Percentiles rank a stretch among this genome's conserved stretches.
These are phyloP conservation scores for Suhomyces sp. DNA, from an alignment of 805 yeast genomes.

Conservation along the genomic window DNA sequence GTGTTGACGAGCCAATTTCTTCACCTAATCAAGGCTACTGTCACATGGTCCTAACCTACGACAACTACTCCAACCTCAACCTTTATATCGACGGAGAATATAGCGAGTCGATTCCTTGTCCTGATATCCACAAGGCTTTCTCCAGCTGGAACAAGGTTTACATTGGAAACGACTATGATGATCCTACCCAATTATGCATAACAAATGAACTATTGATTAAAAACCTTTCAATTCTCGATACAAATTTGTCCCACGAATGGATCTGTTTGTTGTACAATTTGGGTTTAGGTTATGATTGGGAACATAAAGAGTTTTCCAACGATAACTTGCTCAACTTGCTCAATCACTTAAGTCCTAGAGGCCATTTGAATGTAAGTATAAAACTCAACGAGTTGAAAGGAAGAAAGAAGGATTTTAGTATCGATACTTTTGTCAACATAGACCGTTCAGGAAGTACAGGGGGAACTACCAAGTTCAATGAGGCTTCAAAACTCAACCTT, in stretches of 20 bases:
- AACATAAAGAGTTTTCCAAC: constrained; percentile 34
- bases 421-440: neutral
- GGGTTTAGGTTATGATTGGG: constrained; percentile 48
- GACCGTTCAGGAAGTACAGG: neutral
- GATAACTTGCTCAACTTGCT: constrained; percentile 39
- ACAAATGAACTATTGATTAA: constrained; percentile 30
- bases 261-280: constrained; percentile 43
- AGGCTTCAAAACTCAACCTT: neutral
- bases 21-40: constrained; percentile 18
- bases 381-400: constrained; percentile 29
- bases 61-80: constrained; percentile 36
- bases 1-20: constrained; percentile 7
- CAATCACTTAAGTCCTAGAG: constrained; percentile 38
- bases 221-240: constrained; percentile 40
- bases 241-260: constrained; percentile 48
- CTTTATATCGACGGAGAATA: constrained; percentile 51
- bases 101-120: constrained; percentile 41
- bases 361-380: constrained; percentile 34
- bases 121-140: constrained; percentile 25
- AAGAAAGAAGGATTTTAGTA: neutral
- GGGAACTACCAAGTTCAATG: neutral
- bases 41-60: constrained; percentile 38
- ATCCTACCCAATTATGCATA: constrained; percentile 4
- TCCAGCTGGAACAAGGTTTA: constrained; percentile 35
- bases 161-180: constrained; percentile 22